A percentile compares a stretch with the other conserved stretches of the same genome.
These are phyloP conservation scores for Penicillium canariense DNA, from an alignment of 495 filamentous ascomycete genomes.

Conservation along the genomic window DNA sequence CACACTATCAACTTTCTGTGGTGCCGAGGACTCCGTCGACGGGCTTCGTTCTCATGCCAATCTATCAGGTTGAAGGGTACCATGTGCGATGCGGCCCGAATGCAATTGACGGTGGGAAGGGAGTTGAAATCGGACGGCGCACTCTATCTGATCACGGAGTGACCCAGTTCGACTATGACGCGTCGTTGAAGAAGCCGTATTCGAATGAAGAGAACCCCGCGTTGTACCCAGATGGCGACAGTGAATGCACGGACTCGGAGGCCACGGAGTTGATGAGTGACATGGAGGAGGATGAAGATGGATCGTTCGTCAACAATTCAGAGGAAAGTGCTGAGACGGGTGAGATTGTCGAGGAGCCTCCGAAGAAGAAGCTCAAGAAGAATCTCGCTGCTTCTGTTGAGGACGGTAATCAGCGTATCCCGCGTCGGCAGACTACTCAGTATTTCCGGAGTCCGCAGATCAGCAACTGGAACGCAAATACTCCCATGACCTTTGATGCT, in stretches of 20 bases:
- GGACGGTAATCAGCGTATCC: no score
- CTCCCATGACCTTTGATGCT: background rate
- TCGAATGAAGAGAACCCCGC: background rate
- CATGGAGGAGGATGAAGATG: background rate
- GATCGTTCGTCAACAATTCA: background rate
- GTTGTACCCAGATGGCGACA: background rate
- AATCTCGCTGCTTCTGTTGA: background rate
- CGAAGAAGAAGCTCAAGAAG: background rate
- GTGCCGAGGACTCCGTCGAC: background rate
- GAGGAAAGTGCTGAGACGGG: background rate
- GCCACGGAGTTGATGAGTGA: background rate
- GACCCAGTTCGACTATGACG: background rate
- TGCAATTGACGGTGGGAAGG: background rate
- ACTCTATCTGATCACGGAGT: background rate
- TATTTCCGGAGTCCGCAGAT: no score
- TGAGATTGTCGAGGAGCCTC: background rate
- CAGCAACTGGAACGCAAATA: background rate
- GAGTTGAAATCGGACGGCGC: background rate
- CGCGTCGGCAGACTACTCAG: no score
- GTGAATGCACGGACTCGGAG: background rate
- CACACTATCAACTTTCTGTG: conserved; percentile 6
- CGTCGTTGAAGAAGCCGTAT: background rate
- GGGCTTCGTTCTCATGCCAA: conserved; percentile 1
- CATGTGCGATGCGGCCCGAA: conserved; percentile 13
- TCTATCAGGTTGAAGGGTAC: conserved; percentile 13